Percentiles rank a stretch among this genome's conserved stretches.
These are phyloP conservation scores for Candida albicans DNA, from an alignment of 1,139 yeast genomes.

Conservation along the genomic window DNA sequence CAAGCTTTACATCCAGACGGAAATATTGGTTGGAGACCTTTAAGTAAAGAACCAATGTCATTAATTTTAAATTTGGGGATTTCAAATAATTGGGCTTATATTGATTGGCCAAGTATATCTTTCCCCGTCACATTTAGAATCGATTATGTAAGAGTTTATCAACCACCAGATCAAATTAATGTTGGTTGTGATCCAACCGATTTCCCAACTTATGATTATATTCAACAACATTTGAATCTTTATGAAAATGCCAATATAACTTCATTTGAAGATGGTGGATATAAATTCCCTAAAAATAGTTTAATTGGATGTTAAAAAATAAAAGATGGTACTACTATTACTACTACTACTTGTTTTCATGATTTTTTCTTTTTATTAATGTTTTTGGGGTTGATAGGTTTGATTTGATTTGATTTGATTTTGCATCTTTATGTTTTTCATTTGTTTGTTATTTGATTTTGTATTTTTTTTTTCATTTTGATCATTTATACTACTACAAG, in stretches of 20 bases:
- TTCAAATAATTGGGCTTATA: slow-evolving; percentile 80
- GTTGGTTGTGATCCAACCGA: slow-evolving; percentile 75
- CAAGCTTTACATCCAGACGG: slow-evolving; percentile 79
- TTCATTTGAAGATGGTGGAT: slow-evolving; percentile 67
- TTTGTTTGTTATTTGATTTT: neutral
- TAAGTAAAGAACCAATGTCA: slow-evolving; percentile 86
- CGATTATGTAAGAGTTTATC: slow-evolving; percentile 80
- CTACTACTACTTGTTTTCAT: no score
- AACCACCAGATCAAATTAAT: slow-evolving; percentile 53
- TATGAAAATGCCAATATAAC: slow-evolving; percentile 66
- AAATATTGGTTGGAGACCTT: slow-evolving; percentile 70
- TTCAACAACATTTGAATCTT: slow-evolving; percentile 59
- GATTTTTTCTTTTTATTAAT: neutral
- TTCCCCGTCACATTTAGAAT: slow-evolving; percentile 71
- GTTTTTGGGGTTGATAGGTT: neutral
- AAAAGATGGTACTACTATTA: no score
- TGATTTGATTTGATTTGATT: no score
- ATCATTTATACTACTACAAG: no score
- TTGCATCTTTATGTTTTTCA: neutral
- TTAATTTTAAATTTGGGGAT: slow-evolving; percentile 75
- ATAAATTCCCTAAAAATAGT: slow-evolving; percentile 53
- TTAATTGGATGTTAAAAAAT: slow-evolving; percentile 17
- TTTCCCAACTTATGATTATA: slow-evolving; percentile 75
- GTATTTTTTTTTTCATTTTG: neutral
- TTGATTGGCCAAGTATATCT: slow-evolving; percentile 67